Evolutionary conservation across 2,329 filamentous ascomycete genomes (phyloP).

Genomic region (Domatiomyces catenatus): DNA sequence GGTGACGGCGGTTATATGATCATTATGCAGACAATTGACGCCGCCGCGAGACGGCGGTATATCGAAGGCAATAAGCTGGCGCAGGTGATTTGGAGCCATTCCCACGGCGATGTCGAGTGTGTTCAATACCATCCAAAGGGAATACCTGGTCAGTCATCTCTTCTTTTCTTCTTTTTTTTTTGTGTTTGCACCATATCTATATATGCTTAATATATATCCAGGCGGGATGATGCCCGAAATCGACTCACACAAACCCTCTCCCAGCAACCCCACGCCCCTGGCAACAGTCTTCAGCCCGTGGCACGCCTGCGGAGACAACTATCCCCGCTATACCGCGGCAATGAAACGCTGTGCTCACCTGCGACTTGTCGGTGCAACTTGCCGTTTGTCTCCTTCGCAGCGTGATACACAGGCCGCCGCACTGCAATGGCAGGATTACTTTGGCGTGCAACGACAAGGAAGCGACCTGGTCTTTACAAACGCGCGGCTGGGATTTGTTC

Average conservation of each 20-base stretch:
- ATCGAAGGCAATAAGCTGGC: slow-evolving; percentile 24
- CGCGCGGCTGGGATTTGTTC: slow-evolving; percentile 23
- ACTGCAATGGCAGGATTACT: slow-evolving; percentile 27
- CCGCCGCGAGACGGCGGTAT: slow-evolving; percentile 22
- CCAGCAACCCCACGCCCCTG: slow-evolving; percentile 25
- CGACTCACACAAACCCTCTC: slow-evolving; percentile 24
- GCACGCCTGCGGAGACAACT: slow-evolving; percentile 29
- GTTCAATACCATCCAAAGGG: slow-evolving; percentile 33
- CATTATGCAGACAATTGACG: slow-evolving; percentile 33
- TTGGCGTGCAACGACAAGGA: slow-evolving; percentile 19
- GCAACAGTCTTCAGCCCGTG: slow-evolving; percentile 27
- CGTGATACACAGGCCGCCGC: slow-evolving; percentile 23
- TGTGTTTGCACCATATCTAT: too few species aligned
- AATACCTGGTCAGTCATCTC: slow-evolving; percentile 20
- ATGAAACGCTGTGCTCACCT: slow-evolving; percentile 27
- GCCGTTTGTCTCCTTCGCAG: slow-evolving; percentile 24
- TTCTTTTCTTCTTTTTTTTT: neutral
- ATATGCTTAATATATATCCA: slow-evolving; percentile 7
- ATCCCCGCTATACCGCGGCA: slow-evolving; percentile 21
- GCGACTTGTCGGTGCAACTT: slow-evolving; percentile 23
- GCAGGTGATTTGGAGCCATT: slow-evolving; percentile 26
- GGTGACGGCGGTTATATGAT: slow-evolving; percentile 35
- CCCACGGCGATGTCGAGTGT: slow-evolving; percentile 21
- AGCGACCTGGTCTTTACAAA: slow-evolving; percentile 21
- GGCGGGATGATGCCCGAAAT: slow-evolving; percentile 32